Evolutionary conservation across 257 asterid genomes (phyloP).

Genomic region (Haberlea rhodopensis): DNA sequence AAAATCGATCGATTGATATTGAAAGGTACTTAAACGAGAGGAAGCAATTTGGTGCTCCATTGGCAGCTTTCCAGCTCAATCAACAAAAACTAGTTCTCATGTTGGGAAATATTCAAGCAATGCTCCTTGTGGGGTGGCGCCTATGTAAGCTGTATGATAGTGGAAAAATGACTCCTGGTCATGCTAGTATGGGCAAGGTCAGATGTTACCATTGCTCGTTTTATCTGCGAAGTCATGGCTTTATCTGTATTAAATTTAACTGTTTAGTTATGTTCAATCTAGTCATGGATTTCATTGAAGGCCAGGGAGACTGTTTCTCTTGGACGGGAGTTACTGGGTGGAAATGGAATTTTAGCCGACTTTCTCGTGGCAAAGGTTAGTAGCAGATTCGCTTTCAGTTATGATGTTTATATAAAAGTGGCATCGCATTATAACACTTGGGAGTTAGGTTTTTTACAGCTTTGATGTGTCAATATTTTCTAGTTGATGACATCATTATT

Average conservation of each 20-base stretch:
- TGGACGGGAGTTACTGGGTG: constrained; percentile 91
- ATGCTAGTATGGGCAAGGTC: constrained; percentile 97
- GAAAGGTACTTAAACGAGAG: constrained; percentile 88
- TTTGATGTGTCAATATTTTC: neutral
- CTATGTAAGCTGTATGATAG: constrained; percentile 89
- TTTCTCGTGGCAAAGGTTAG: constrained; percentile 86
- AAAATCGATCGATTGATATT: constrained; percentile 22
- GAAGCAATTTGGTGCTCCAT: constrained; percentile 94
- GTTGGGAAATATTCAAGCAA: constrained; percentile 86
- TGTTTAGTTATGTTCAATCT: constrained; percentile 23
- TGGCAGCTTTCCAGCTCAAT: constrained; percentile 94
- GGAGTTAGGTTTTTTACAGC: too few relatives aligned
- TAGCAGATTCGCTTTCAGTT: neutral
- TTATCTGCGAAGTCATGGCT: too few relatives aligned
- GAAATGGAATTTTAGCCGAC: constrained; percentile 73
- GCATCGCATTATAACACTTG: neutral
- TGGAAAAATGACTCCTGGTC: constrained; percentile 94
- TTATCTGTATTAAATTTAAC: neutral
- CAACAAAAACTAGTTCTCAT: constrained; percentile 89
- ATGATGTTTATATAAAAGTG: neutral
- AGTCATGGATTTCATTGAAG: constrained; percentile 80
- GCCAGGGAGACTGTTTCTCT: constrained; percentile 85
- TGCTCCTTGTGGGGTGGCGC: constrained; percentile 91
- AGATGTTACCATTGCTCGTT: constrained; percentile 6
- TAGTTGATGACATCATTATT: neutral